Conservation (phyloP, 768 basidiomycete genomes). For the Suillus fuscotomentosus region DNA sequence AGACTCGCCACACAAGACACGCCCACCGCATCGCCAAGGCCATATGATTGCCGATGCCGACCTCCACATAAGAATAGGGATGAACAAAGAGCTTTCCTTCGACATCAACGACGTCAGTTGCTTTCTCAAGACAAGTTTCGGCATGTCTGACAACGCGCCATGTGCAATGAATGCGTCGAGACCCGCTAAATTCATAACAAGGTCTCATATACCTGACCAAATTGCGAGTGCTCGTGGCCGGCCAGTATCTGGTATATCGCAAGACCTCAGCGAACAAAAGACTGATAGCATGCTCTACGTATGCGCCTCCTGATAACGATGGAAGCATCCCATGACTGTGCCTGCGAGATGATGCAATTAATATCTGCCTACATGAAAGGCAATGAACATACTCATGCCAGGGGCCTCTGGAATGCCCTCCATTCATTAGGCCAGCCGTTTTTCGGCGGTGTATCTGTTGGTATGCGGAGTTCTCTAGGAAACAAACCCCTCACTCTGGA, state of each 20-base stretch:
- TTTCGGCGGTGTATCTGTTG: slow-evolving; percentile 80
- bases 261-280: not conserved
- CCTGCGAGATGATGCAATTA: not conserved
- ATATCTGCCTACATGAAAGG: not conserved
- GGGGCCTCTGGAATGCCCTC: slow-evolving; percentile 60
- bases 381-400: slow-evolving; percentile 15
- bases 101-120: not conserved
- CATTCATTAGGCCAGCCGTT: slow-evolving; percentile 88
- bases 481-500: slow-evolving; percentile 78
- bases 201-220: not conserved
- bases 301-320: not conserved
- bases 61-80: not conserved
- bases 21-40: not conserved
- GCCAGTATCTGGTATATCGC: not conserved
- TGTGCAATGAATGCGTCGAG: not conserved
- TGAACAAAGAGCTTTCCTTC: not conserved
- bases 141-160: not conserved
- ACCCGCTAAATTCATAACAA: not conserved
- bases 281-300: not conserved
- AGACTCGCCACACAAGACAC: not conserved
- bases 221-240: not conserved
- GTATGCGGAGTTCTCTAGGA: slow-evolving; percentile 83
- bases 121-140: not conserved
- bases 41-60: not conserved
- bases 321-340: not conserved